Evolutionary conservation across 2,329 filamentous ascomycete species (phyloP).

Genomic region (Verticillium dahliae): DNA sequence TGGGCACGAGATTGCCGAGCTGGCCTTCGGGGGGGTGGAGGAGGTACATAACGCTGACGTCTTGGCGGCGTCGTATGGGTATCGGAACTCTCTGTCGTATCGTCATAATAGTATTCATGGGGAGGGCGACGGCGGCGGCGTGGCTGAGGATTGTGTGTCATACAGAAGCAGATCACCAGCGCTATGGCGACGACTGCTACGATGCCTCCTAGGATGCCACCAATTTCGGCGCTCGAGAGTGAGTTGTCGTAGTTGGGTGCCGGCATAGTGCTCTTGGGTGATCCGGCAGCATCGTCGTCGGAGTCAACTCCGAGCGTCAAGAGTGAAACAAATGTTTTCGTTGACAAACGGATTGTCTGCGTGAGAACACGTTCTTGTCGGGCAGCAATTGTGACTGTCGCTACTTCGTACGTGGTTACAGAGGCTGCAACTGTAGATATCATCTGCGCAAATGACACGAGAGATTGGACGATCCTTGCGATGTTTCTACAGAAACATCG

Average conservation of each 20-base stretch:
- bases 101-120: background rate
- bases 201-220: conserved; percentile 32
- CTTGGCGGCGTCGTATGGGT: background rate
- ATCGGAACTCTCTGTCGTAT: background rate
- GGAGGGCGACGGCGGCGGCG: background rate
- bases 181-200: conserved; percentile 27
- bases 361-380: conserved; percentile 16
- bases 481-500: background rate
- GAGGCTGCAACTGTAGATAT: background rate
- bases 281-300: conserved; percentile 9
- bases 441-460: background rate
- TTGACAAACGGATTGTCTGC: conserved; percentile 25
- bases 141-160: conserved; percentile 1
- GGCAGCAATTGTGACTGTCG: background rate
- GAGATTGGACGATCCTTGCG: background rate
- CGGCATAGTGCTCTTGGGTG: background rate
- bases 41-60: background rate
- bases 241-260: conserved; percentile 7
- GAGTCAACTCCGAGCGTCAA: conserved; percentile 21
- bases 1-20: background rate
- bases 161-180: conserved; percentile 25
- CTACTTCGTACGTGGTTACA: background rate
- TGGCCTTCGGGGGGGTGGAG: background rate
- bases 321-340: conserved; percentile 28
- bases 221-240: conserved; percentile 29